Percentiles rank a stretch among this genome's conserved stretches.
phyloP scores from a whole-genome alignment of 192 early-diverging fungal genomes.

The Podila minutissima region DNA sequence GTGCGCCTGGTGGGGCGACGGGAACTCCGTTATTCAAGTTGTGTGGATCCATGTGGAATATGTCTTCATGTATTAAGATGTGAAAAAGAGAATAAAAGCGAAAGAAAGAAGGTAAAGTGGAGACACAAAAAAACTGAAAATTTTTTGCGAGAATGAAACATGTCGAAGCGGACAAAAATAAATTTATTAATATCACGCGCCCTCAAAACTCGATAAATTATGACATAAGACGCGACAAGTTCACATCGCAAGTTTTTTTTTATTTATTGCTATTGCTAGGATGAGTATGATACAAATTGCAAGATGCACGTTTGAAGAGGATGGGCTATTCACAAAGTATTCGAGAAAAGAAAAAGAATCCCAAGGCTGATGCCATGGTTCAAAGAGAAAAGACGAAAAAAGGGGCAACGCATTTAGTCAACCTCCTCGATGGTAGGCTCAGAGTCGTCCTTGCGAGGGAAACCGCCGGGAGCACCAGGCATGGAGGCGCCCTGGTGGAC shows the following conservation, averaged over 20 bases:
- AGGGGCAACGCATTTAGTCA: conserved; percentile 58
- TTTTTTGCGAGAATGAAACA: neutral
- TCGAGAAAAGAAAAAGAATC: too few relatives aligned
- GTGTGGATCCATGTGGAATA: too few relatives aligned
- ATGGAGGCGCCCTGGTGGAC: conserved; percentile 81
- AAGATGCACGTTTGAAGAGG: too few relatives aligned
- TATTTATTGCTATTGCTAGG: neutral
- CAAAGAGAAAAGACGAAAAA: neutral
- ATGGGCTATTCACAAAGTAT: too few relatives aligned
- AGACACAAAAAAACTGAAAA: neutral
- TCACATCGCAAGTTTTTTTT: neutral
- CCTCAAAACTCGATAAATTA: too few relatives aligned
- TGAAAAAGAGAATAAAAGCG: neutral
- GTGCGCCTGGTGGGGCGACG: too few relatives aligned
- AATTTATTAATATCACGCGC: too few relatives aligned
- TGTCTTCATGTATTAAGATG: too few relatives aligned
- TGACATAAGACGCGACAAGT: neutral
- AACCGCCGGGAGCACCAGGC: conserved; percentile 72
- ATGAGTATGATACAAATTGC: too few relatives aligned
- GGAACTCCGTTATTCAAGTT: too few relatives aligned
- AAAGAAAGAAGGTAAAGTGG: neutral
- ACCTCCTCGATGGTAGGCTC: conserved; percentile 81
- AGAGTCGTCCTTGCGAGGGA: conserved; percentile 54
- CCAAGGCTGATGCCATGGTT: neutral
- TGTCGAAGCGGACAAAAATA: too few relatives aligned